Evolutionary conservation across 108 stramenopile species (phyloP).

Genomic region (Epipyxis sp.): DNA sequence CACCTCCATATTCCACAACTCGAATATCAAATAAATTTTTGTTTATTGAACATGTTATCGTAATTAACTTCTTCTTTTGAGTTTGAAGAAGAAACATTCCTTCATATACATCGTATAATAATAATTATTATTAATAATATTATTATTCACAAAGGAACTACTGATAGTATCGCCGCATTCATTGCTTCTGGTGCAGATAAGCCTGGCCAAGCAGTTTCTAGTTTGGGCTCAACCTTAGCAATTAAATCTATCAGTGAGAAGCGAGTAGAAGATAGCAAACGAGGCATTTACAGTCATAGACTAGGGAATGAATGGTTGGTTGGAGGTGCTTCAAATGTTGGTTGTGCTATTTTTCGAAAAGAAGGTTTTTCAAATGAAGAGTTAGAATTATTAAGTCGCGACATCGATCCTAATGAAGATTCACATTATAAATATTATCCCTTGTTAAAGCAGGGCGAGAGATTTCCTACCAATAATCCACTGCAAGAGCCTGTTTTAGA

Average conservation of each 20-base stretch:
- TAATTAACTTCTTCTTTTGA: no score
- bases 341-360: constrained; percentile 75
- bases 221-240: constrained; percentile 76
- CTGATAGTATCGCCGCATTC: constrained; percentile 87
- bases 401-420: constrained; percentile 68
- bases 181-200: constrained; percentile 57
- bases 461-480: constrained; percentile 78
- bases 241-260: constrained; percentile 72
- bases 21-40: no score
- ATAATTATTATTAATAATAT: no score
- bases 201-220: constrained; percentile 79
- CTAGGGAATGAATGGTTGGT: constrained; percentile 79
- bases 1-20: no score
- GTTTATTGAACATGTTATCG: no score
- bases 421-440: constrained; percentile 74
- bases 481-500: constrained; percentile 66
- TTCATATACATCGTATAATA: no score
- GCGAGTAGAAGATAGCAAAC: constrained; percentile 71
- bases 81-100: no score
- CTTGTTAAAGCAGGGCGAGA: constrained; percentile 71
- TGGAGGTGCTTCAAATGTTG: constrained; percentile 85
- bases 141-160: no score
- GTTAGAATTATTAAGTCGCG: constrained; percentile 55
- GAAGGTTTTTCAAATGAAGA: constrained; percentile 71
- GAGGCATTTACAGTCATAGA: constrained; percentile 85